Evolutionary conservation across 176 grass and related monocot species (phyloP), one percentile per base, ranked within the genome.

Genomic region (Calamus simplicifolius): DNA sequence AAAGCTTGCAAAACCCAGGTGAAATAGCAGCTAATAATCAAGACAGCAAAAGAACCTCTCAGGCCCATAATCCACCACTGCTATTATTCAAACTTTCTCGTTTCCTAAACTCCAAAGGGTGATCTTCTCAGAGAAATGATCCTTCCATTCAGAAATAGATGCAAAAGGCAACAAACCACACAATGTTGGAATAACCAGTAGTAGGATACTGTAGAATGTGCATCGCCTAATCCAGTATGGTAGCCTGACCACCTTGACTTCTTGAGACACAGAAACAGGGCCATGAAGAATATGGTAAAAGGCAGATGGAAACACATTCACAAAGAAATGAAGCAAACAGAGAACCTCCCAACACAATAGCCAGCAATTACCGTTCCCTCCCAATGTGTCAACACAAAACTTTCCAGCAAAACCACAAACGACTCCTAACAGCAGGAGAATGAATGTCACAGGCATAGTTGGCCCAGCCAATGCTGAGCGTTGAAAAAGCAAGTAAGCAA

Each of bases 151-250:
- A 57, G 19, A 67, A 53, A 89, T 6, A 28, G 84, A 82, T 62
- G 88, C 93, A 76, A 98, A 98, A 8, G 93, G 88, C 19, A 98
- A 63, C n/a, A 98, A 77, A 27, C 93, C 93, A 52, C 67, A 77
- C 2, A 71, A 83, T 31, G 64, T 52, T 4, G 93, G 93, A 48
- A 92, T 58, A 62, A 98, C 50, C 59, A 81, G 49, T 61, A 89
- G 68, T 67, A 89, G 59, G 27, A 70, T 26, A 72, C 65, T n/a
- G 74, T 85, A 98, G 78, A 98, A 85, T 54, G 72, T 19, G 52
- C 63, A 92, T n/a, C 88, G 71, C 38, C 79, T 62, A 67, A 89
- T 52, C 84, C 84, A 80, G 68, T 89, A 98, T 0, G 75, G 75
- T 4, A 81, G 66, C 79, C 53, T 51, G 56, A 60, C 53, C 50